Conservation (phyloP, 169 alveolate genomes). For the Plasmodium reichenowi region DNA sequence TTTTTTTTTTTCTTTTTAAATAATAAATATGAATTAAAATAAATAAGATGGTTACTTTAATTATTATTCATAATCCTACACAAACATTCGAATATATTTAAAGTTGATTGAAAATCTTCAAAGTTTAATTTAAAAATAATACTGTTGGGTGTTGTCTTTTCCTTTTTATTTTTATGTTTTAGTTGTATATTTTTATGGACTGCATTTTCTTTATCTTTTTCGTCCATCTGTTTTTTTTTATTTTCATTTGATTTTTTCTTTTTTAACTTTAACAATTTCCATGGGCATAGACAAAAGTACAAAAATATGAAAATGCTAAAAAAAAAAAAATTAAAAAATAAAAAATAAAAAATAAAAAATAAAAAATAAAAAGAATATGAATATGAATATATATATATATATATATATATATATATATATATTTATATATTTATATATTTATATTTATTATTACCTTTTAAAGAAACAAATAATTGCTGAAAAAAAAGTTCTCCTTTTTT, state of each 20-base stretch:
- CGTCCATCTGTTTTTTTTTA: constrained; percentile 9
- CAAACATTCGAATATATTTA: constrained; percentile 54
- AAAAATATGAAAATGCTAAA: constrained; percentile 8
- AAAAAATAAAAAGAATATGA: background rate
- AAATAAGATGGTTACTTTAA: constrained; percentile 1
- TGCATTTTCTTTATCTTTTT: constrained; percentile 1
- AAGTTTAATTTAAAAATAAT: constrained; percentile 52
- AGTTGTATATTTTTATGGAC: constrained; percentile 1
- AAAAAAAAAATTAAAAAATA: constrained; percentile 9
- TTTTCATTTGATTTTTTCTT: background rate
- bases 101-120: constrained; percentile 58
- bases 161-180: constrained; percentile 21
- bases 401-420: background rate
- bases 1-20: too few species aligned
- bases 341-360: background rate
- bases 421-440: background rate
- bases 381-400: background rate
- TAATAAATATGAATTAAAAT: too few species aligned
- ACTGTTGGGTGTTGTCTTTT: constrained; percentile 22
- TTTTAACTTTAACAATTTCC: background rate
- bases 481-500: background rate
- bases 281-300: background rate
- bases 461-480: background rate
- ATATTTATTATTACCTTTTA: constrained; percentile 14
- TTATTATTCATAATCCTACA: constrained; percentile 49